Percentiles rank a stretch among this genome's conserved stretches.
Evolutionary conservation across 164 flowering plant genomes (phyloP).

Genomic region (Vitis vinifera): DNA sequence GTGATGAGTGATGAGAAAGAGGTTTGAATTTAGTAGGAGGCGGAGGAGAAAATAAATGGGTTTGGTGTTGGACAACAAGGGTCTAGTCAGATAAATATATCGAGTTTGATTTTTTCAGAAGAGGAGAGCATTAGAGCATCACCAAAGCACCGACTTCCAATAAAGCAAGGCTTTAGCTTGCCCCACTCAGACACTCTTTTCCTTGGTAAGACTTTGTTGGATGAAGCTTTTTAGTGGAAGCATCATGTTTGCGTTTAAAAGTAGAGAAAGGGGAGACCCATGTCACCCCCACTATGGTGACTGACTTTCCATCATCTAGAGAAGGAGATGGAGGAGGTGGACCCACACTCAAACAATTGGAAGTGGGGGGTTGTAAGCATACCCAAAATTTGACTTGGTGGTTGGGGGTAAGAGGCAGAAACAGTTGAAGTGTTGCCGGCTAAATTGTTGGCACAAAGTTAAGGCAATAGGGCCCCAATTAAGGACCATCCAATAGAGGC

Average conservation of each 20-base stretch:
- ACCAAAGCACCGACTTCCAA: conserved; percentile 29
- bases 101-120: background rate
- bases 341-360: conserved; percentile 5
- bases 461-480: conserved; percentile 23
- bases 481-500: background rate
- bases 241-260: conserved; percentile 33
- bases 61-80: conserved; percentile 13
- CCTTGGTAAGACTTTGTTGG: conserved; percentile 2
- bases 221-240: conserved; percentile 6
- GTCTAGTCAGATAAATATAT: conserved; percentile 17
- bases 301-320: conserved; percentile 4
- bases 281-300: conserved; percentile 12
- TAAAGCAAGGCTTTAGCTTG: conserved; percentile 15
- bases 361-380: background rate
- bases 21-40: background rate
- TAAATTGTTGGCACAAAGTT: conserved; percentile 25
- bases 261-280: conserved; percentile 19
- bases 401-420: conserved; percentile 18
- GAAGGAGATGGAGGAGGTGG: conserved; percentile 1
- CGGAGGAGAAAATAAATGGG: no score
- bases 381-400: conserved; percentile 10
- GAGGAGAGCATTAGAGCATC: conserved; percentile 9
- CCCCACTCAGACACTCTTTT: conserved; percentile 19
- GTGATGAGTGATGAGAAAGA: conserved; percentile 4
- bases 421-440: conserved; percentile 22